Conservation (phyloP, 805 yeast genomes). For the Pichia membranifaciens region DNA sequence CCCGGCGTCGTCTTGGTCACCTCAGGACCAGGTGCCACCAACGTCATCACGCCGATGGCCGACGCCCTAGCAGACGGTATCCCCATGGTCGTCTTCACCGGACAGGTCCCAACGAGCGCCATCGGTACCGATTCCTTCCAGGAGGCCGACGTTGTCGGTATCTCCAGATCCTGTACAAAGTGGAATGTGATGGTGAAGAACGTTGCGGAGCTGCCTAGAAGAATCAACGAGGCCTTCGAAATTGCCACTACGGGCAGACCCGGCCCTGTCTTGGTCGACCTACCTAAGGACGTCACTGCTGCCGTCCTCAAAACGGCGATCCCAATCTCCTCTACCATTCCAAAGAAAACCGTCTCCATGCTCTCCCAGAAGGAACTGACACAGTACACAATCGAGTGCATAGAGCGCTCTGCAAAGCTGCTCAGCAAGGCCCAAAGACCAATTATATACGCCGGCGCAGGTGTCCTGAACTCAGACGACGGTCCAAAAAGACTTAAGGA, state of each 20-base stretch:
- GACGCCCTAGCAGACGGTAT: conserved; percentile 97
- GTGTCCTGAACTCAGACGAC: conserved; percentile 71
- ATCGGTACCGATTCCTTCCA: conserved; percentile 99
- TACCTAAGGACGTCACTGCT: conserved; percentile 97
- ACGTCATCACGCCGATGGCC: conserved; percentile 97
- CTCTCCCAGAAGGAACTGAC: conserved; percentile 66
- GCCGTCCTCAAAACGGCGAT: conserved; percentile 80
- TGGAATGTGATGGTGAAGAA: conserved; percentile 99
- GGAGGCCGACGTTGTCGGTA: conserved; percentile 97
- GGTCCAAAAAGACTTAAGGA: conserved; percentile 78
- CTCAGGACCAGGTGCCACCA: conserved; percentile 99
- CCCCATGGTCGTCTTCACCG: conserved; percentile 93
- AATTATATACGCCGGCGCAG: conserved; percentile 86
- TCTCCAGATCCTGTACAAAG: conserved; percentile 94
- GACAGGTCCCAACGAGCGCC: conserved; percentile 93
- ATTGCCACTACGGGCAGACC: conserved; percentile 96
- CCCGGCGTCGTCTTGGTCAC: conserved; percentile 98
- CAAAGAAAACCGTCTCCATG: conserved; percentile 63
- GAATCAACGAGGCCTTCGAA: conserved; percentile 97
- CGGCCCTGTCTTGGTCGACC: conserved; percentile 95
- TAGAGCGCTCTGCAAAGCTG: conserved; percentile 70
- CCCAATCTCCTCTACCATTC: conserved; percentile 73
- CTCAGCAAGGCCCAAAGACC: conserved; percentile 84
- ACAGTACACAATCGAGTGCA: conserved; percentile 68
- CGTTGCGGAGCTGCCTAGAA: conserved; percentile 88